Evolutionary conservation across 768 basidiomycete genomes (phyloP).

Genomic region (Lyophyllum decastes): DNA sequence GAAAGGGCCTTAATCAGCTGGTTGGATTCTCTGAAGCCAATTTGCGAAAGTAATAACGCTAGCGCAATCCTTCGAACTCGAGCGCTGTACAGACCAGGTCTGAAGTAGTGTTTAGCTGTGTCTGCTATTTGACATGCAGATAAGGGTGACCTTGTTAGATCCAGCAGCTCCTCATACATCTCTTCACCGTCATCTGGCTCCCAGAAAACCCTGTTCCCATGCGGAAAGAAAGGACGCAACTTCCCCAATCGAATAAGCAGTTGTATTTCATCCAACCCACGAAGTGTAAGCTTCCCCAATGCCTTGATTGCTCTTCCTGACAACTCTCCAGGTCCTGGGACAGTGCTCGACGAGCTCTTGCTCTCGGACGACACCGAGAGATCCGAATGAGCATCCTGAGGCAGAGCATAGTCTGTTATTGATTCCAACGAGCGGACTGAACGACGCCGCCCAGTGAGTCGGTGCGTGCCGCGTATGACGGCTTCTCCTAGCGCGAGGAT

Average conservation of each 20-base stretch:
- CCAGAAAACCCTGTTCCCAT: constrained; percentile 4
- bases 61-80: not conserved
- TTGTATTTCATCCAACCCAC: constrained; percentile 1
- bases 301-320: not conserved
- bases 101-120: not conserved
- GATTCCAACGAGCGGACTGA: too few species aligned
- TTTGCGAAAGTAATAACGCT: not conserved
- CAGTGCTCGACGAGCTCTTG: constrained; percentile 3
- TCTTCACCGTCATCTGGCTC: constrained; percentile 3
- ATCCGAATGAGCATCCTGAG: not conserved
- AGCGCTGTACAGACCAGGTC: not conserved
- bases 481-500: not conserved
- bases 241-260: not conserved
- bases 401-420: too few species aligned
- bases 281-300: not conserved
- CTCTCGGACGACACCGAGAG: not conserved
- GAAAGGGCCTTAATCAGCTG: too few species aligned
- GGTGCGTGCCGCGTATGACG: not conserved
- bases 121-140: not conserved
- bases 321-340: constrained; percentile 1
- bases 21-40: too few species aligned
- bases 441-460: not conserved
- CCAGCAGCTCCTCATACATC: constrained; percentile 5
- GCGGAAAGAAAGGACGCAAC: not conserved
- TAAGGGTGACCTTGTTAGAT: not conserved